These are phyloP conservation scores for Camellia lanceoleosa DNA, from an alignment of 148 eudicot genomes.

Conservation along the genomic window DNA sequence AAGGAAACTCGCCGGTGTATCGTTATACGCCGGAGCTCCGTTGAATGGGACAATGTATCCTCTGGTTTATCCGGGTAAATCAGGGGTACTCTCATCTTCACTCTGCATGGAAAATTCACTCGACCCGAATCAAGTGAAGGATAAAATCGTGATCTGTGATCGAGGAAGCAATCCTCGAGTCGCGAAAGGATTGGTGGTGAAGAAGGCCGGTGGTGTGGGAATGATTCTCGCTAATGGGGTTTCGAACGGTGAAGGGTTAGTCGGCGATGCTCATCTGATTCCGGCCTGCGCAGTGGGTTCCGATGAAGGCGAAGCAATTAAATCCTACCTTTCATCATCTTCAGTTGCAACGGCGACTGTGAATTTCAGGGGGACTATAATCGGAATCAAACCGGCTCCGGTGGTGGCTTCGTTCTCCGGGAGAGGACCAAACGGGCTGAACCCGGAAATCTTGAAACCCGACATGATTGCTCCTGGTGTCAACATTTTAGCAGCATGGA, in stretches of 20 bases:
- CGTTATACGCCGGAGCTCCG: slow-evolving; percentile 68
- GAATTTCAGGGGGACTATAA: slow-evolving; percentile 57
- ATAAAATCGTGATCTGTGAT: slow-evolving; percentile 87
- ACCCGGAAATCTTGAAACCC: slow-evolving; percentile 91
- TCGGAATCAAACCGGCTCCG: slow-evolving; percentile 87
- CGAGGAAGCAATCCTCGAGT: slow-evolving; percentile 86
- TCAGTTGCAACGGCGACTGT: slow-evolving; percentile 49
- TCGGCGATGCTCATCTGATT: slow-evolving; percentile 83
- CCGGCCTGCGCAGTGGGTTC: slow-evolving; percentile 83
- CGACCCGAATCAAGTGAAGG: slow-evolving; percentile 59
- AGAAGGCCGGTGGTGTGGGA: slow-evolving; percentile 92
- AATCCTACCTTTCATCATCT: slow-evolving; percentile 42
- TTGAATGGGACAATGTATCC: slow-evolving; percentile 57
- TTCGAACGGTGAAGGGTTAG: slow-evolving; percentile 82
- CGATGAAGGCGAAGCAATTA: slow-evolving; percentile 59
- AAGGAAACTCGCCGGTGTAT: slow-evolving; percentile 63
- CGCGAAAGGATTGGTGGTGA: slow-evolving; percentile 85
- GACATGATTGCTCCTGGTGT: slow-evolving; percentile 95
- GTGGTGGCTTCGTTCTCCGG: slow-evolving; percentile 88
- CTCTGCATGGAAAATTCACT: slow-evolving; percentile 92
- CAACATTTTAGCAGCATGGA: slow-evolving; percentile 87
- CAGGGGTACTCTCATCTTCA: slow-evolving; percentile 72
- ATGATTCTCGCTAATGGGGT: slow-evolving; percentile 84
- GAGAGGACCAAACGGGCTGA: slow-evolving; percentile 82
- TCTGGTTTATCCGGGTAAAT: slow-evolving; percentile 75